Evolutionary conservation across 495 filamentous ascomycete species (phyloP).

Genomic region (Trichoderma reesei): DNA sequence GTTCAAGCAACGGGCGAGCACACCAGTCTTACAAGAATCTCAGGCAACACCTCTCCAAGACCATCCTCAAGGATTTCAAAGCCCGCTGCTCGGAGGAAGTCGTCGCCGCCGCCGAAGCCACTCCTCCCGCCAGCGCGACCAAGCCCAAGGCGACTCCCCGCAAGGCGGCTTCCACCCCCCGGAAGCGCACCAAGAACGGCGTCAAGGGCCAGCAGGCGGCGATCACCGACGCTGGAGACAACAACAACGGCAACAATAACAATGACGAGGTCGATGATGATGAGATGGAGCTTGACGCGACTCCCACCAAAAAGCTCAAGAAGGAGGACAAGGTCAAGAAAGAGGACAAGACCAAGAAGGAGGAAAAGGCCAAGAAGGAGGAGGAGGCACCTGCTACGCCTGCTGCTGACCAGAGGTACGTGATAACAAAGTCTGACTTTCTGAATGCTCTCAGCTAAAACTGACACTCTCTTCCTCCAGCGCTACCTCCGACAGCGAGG

Average conservation of each 20-base stretch:
- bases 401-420: no score
- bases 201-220: neutral
- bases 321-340: neutral
- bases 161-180: neutral
- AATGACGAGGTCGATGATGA: neutral
- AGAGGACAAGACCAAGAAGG: neutral
- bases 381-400: no score
- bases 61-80: conserved; percentile 1
- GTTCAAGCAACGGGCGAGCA: neutral
- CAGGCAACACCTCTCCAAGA: conserved; percentile 10
- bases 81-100: neutral
- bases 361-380: no score
- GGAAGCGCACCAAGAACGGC: neutral
- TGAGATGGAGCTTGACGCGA: neutral
- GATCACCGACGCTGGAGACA: no score
- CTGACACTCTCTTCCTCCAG: no score
- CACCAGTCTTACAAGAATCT: neutral
- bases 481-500: no score
- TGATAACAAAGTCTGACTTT: no score
- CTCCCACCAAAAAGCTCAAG: neutral
- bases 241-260: no score
- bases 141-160: neutral
- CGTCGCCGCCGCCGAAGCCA: neutral
- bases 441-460: no score
- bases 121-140: neutral